Base-by-base conservation (phyloP, 345 rosid genomes). In the Excoecaria agallocha region DNA sequence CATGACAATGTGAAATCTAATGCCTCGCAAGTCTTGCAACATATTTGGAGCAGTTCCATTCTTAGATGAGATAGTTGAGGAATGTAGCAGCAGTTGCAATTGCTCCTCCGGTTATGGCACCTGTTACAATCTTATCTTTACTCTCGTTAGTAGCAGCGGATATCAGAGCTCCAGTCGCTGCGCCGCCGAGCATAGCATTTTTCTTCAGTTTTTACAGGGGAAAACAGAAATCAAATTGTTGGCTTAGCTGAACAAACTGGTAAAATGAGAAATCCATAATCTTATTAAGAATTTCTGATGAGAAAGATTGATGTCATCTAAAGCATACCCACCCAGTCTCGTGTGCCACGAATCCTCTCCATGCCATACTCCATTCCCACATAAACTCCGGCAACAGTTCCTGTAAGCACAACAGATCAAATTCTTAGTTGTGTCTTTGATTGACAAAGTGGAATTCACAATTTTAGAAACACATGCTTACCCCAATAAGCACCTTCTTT, bases 401-500 rank as follows among this genome's bases (percentile, higher is more conserved):
- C 95, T 88, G 81, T 61, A 74, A 20, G 54, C 37, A 56, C 61
- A 64, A 55, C 54, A 19, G 39, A 25, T n/a, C 16, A 20, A 73
- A 59, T 56, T 35, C 12, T 30, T 54, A 4, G 56, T 19, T 19
- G 55, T 22, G 19, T 60, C 3, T 11, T 49, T 68, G 41, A 12
- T 20, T 3, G 8, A 4, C 12, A 5, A 16, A 15, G 8, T 43
- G 9, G 35, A 45, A 0, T 41, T 8, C 12, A 22, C 19, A 3
- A 15, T n/a, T 57, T n/a, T 57, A 17, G 25, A 57, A 11, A 57
- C n/a, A 57, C 56, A 51, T 51, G 71, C 88, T 80, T 82, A 92
- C 98, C 97, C 95, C 97, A 89, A 66, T 85, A 90, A 70, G 81
- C 93, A 77, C 93, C 98, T 85, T 89, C 97, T 79, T 85, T 86